phyloP scores from a whole-genome alignment of 2,329 filamentous ascomycete genomes.

The Graphiopsis chlorocephala region DNA sequence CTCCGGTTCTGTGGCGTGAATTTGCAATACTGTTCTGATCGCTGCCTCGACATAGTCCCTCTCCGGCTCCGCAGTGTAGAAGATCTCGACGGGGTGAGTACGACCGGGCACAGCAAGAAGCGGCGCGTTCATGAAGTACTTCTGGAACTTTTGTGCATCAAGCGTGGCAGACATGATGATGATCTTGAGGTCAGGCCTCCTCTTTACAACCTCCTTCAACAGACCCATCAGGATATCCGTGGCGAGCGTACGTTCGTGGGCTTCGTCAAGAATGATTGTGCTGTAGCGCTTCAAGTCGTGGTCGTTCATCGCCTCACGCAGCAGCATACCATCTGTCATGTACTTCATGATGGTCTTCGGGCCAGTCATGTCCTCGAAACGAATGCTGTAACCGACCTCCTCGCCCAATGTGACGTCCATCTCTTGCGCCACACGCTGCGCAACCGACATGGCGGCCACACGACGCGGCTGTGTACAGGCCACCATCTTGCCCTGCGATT shows the following conservation, averaged over 20 bases:
- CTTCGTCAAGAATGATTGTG: slow-evolving; percentile 97
- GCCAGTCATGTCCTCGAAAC: slow-evolving; percentile 93
- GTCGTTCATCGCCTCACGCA: slow-evolving; percentile 95
- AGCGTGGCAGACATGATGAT: slow-evolving; percentile 99
- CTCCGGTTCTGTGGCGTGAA: slow-evolving; percentile 87
- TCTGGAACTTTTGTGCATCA: slow-evolving; percentile 96
- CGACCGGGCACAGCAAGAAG: slow-evolving; percentile 90
- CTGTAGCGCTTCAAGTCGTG: slow-evolving; percentile 88
- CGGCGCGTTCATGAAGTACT: slow-evolving; percentile 93
- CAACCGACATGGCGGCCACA: slow-evolving; percentile 98
- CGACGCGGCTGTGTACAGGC: slow-evolving; percentile 96
- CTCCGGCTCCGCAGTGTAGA: slow-evolving; percentile 95
- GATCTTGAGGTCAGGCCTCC: slow-evolving; percentile 88
- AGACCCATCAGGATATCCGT: slow-evolving; percentile 98
- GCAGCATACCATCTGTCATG: slow-evolving; percentile 99
- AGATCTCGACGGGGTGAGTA: slow-evolving; percentile 96
- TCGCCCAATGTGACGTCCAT: slow-evolving; percentile 90
- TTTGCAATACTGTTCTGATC: slow-evolving; percentile 90
- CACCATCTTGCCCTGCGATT: slow-evolving; percentile 81
- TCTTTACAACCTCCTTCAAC: slow-evolving; percentile 80
- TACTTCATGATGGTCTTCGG: slow-evolving; percentile 93
- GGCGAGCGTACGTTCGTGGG: slow-evolving; percentile 93
- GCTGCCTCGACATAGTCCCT: slow-evolving; percentile 95
- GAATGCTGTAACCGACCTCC: slow-evolving; percentile 97
- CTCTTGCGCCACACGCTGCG: slow-evolving; percentile 95